Percentiles rank a stretch among this genome's conserved stretches.
phyloP scores from a whole-genome alignment of 306 rosid genomes.

The Cucumis sativus region Cucumber_9930_V3 NC_026660.2:10562001-10562500 shows the following conservation, averaged over 20 bases:
- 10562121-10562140: conserved; percentile 32
- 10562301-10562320: conserved; percentile 62
- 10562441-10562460: background rate
- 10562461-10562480: conserved; percentile 8
- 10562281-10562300: conserved; percentile 42
- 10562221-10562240: background rate
- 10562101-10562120: conserved; percentile 32
- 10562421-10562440: background rate
- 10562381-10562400: conserved; percentile 26
- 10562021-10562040: conserved; percentile 39
- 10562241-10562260: background rate
- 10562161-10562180: conserved; percentile 39
- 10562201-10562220: background rate
- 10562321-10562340: conserved; percentile 28
- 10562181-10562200: conserved; percentile 39
- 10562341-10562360: conserved; percentile 18
- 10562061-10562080: conserved; percentile 38
- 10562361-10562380: conserved; percentile 28
- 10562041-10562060: conserved; percentile 70
- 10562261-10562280: conserved; percentile 33
- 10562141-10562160: conserved; percentile 45
- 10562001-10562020: conserved; percentile 26
- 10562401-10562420: background rate
- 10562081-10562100: conserved; percentile 38
- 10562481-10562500: conserved; percentile 46